Evolutionary conservation across 306 rosid genomes (phyloP), one percentile per base, ranked within the genome.

Genomic region (Abrus precatorius): DNA sequence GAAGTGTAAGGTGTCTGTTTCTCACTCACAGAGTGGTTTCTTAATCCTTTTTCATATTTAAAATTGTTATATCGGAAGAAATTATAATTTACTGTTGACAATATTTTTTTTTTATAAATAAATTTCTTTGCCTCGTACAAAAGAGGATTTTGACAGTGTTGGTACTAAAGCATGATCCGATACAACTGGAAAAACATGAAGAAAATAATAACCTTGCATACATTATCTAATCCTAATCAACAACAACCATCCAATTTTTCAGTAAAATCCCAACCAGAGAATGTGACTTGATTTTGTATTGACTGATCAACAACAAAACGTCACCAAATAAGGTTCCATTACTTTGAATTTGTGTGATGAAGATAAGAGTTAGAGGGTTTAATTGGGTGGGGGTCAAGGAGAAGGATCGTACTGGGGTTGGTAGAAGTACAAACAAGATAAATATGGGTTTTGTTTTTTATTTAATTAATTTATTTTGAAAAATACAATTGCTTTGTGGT

Each of bases 251-350:
- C 71, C 7, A 65, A 3, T 3, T 40, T 40, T 7, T 20, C 0
- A 40, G 14, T 20, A 7, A 65, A 65, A 65, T 65, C 71, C 49
- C 12, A 65, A 20, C 34, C 34, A 40, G n/a, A 41, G n/a, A 65
- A 65, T 41, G 71, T 65, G 54, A 56, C 34, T 41, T 40, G 40
- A 33, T 53, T 72, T 72, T 36, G 49, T 14, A 54, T 4, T 5
- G 3, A 64, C 43, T 0, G 10, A 53, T 53, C 45, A 32, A 32
- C 44, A 72, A 55, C 65, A 72, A 72, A 52, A 72, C 77, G 54
- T 27, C 77, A 72, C 52, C 52, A 71, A 32, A 12, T 40, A 32
- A 72, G 52, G 77, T 54, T 40, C 48, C 50, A 13, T 52, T 34
- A 9, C 61, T n/a, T 72, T 33, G n/a, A 0, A 27, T 72, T 34